Base-by-base conservation (phyloP, 495 filamentous ascomycete species). In the Aspergillus kassunensis region DNA sequence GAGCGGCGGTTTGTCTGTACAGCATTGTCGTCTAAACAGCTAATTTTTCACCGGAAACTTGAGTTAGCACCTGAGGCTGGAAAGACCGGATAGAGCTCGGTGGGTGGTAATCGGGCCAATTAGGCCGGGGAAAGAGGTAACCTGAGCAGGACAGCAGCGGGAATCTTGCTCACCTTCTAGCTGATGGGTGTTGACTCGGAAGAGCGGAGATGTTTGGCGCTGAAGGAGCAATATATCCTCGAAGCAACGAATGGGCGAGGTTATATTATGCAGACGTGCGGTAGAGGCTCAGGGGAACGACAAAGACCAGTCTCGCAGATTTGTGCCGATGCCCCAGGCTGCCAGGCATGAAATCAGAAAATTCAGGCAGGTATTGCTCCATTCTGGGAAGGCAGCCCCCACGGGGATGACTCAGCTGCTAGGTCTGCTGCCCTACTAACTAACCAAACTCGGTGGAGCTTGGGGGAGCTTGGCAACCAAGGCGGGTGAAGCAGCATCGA, bases 1-100 rank as follows among this genome's bases (percentile, higher is more conserved):
- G 71, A 57, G 72, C 69, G 59, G 69, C 66, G 54, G 67, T 61
- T 58, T 66, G 69, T 60, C 75, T 70, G 68, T 70, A 74, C 46
- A 79, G 44, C 76, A 80, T 80, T 57, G 62, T 70, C 58, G 64
- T 53, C 55, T 57, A 54, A 41, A 52, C 55, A 67, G 68, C 70
- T 71, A 64, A 66, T 66, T 62, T 64, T 61, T 65, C 49, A 51
- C 57, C 67, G 61, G 62, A 51, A 43, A 23, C 53, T 37, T 39
- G n/a, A 30, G 61, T 70, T 63, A 68, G 67, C 58, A 67, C 51
- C 35, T 42, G 44, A 53, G 48, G 27, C 59, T 35, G 66, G 66
- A 72, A 72, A 60, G 62, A 55, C 63, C 67, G 70, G 70, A 61
- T 67, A 49, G 51, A 50, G 41, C 36, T 42, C 54, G 43, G 53